Conservation (phyloP, 108 stramenopile genomes). For the Cyclotella baltica region DNA sequence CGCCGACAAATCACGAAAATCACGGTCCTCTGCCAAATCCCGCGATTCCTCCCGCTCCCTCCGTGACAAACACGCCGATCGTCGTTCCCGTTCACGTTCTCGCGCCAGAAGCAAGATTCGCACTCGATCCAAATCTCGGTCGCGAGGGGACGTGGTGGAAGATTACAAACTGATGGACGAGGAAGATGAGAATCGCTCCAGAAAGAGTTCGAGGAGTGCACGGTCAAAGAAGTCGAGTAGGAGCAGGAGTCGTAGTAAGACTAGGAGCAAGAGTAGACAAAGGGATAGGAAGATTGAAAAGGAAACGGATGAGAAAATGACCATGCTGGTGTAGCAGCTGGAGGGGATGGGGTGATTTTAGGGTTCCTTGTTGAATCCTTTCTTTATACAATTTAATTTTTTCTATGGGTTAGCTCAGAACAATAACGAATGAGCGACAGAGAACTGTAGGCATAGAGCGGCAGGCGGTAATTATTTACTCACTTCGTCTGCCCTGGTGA, state of each 20-base stretch:
- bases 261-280: slow-evolving; percentile 46
- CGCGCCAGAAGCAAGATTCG: slow-evolving; percentile 25
- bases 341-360: neutral
- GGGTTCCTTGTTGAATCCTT: neutral
- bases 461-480: neutral
- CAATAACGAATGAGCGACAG: neutral
- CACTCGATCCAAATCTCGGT: slow-evolving; percentile 39
- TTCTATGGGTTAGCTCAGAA: neutral
- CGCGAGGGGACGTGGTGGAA: slow-evolving; percentile 12
- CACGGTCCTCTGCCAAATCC: slow-evolving; percentile 32
- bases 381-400: neutral
- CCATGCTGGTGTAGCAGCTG: slow-evolving; percentile 49
- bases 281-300: slow-evolving; percentile 22
- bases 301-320: slow-evolving; percentile 19
- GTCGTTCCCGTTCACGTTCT: slow-evolving; percentile 57
- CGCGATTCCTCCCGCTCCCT: slow-evolving; percentile 50
- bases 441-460: neutral
- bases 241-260: slow-evolving; percentile 63
- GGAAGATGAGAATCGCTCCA: slow-evolving; percentile 47
- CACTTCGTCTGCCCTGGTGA: neutral
- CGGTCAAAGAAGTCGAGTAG: slow-evolving; percentile 50
- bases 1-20: slow-evolving; percentile 19
- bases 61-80: slow-evolving; percentile 55
- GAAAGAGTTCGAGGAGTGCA: slow-evolving; percentile 27
- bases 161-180: slow-evolving; percentile 77